Base-by-base conservation (phyloP, 805 yeast genomes). In the Myxozyma mucilagina region DNA sequence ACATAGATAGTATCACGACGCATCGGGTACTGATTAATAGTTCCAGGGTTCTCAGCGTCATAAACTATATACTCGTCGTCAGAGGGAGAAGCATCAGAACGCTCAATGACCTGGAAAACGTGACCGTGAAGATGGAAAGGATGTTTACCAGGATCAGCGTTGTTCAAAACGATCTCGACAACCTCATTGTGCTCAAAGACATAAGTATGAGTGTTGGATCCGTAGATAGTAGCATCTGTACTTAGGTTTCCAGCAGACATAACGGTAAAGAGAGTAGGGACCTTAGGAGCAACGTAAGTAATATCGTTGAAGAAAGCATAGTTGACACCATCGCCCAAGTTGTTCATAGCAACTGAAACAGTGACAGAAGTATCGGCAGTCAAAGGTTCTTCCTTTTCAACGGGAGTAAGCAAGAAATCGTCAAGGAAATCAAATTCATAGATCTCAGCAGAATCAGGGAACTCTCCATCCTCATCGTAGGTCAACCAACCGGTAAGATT, bases 91-190 rank as follows among this genome's bases (percentile, higher is more conserved):
- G 80, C 84, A 35, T 79, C 84, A 53, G 87, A 90, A 75, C 97
- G 82, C 64, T 83, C 85, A 61, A 90, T 74, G 9, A 87, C 80
- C 78, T 93, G 97, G 89, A 92, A 93, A 53, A 75, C 83, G 74
- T 88, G 94, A 54, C 99, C 99, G 78, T 93, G 99, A 73, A 93
- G 78, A 77, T 93, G 99, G 94, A 93, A 93, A 35, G 99, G 98
- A 78, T 93, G 99, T 69, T 81, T 87, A 73, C 98, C 97, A 5
- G 96, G 84, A 75, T 93, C 99, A 62, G 77, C 77, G 76, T 91
- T 92, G 79, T 93, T 93, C 47, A 93, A 71, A 6, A 89, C 88
- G 68, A 93, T 82, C 72, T 93, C 96, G 38, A 93, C 82, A 60
- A 88, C 78, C 69, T 81, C 89, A 70, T 80, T 81, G 68, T 84